Percentiles rank a stretch among this genome's conserved stretches.
Conservation (phyloP, 495 filamentous ascomycete genomes). For the Daldinia bambusicola region DNA sequence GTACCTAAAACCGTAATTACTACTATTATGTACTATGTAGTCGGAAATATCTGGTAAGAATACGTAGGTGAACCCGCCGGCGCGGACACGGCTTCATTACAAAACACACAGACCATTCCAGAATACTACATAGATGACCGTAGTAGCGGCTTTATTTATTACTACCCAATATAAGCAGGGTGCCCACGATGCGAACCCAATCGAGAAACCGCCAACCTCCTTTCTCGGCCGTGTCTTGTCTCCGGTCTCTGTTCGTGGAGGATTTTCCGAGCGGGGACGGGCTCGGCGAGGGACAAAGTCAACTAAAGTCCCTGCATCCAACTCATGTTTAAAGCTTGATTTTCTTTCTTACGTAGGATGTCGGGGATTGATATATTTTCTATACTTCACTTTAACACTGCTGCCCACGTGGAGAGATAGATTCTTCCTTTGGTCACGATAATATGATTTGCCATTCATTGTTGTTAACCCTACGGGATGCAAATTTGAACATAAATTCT, state of each 20-base stretch:
- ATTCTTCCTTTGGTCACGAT: background rate
- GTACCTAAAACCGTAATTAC: conserved; percentile 10
- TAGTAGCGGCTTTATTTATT: conserved; percentile 29
- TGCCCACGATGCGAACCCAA: conserved; percentile 32
- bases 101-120: conserved; percentile 36
- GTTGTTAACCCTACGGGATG: background rate
- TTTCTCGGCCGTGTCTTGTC: conserved; percentile 38
- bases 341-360: background rate
- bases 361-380: background rate
- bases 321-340: conserved; percentile 4
- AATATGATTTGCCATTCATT: background rate
- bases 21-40: too few relatives aligned
- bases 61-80: conserved; percentile 24
- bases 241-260: conserved; percentile 24
- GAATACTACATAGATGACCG: conserved; percentile 12
- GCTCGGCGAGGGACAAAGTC: conserved; percentile 31
- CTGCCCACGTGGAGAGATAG: background rate
- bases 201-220: conserved; percentile 38
- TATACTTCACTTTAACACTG: background rate
- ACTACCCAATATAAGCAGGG: conserved; percentile 41
- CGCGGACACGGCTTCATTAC: conserved; percentile 26
- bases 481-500: background rate
- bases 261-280: conserved; percentile 41
- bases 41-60: conserved; percentile 21
- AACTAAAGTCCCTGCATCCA: conserved; percentile 11